Evolutionary conservation across 495 filamentous ascomycete genomes (phyloP).

Genomic region (Penicillium coprophilum): DNA sequence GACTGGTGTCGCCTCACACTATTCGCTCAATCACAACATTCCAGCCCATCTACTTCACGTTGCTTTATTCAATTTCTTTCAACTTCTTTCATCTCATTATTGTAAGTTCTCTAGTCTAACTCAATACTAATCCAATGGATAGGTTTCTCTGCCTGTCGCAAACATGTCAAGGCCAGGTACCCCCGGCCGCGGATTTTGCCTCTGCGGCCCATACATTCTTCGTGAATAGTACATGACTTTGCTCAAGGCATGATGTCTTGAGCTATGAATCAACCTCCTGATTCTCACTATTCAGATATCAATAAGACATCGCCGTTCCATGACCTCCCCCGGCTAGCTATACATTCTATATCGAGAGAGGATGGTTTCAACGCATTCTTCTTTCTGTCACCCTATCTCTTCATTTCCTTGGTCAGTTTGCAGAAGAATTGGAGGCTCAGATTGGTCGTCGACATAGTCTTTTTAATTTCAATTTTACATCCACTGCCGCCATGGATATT

Average conservation of each 20-base stretch:
- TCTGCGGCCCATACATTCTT: constrained; percentile 14
- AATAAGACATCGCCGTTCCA: constrained; percentile 6
- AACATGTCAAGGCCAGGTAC: background rate
- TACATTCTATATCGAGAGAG: background rate
- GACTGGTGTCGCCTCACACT: background rate
- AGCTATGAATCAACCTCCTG: constrained; percentile 8
- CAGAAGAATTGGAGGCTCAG: background rate
- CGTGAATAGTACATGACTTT: background rate
- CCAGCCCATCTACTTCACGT: background rate
- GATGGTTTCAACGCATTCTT: constrained; percentile 1
- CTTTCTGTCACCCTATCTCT: background rate
- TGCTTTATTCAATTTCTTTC: constrained; percentile 4
- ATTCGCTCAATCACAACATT: constrained; percentile 1
- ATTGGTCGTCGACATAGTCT: background rate
- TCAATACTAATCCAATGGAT: constrained; percentile 5
- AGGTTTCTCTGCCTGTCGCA: constrained; percentile 8
- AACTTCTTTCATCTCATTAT: background rate
- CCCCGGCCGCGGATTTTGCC: constrained; percentile 1
- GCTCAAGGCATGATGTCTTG: constrained; percentile 6
- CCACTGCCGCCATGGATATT: constrained; percentile 1
- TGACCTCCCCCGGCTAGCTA: background rate
- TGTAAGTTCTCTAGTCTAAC: background rate
- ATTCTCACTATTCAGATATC: background rate
- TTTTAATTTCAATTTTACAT: background rate
- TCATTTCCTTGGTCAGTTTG: background rate